These are phyloP conservation scores for Leccinum barrowsii DNA, from an alignment of 768 basidiomycete genomes.

Conservation along the genomic window DNA sequence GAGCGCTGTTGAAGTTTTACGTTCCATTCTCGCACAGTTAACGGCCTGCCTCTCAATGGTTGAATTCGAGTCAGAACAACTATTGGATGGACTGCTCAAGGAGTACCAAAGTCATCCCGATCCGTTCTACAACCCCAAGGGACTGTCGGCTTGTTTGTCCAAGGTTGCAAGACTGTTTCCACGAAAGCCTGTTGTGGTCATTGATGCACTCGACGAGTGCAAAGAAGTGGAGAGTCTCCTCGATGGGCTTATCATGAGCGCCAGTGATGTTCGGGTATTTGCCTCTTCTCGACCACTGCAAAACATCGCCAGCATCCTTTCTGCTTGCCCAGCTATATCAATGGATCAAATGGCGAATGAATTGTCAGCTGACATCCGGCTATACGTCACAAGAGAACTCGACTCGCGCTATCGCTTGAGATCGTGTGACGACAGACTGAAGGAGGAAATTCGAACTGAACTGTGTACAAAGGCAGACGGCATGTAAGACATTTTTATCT, in stretches of 20 bases:
- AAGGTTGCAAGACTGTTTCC: background rate
- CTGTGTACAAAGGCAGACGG: slow-evolving; percentile 16
- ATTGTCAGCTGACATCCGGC: slow-evolving; percentile 9
- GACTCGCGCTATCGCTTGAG: slow-evolving; percentile 6
- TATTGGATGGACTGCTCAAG: slow-evolving; percentile 7
- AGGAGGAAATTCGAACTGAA: slow-evolving; percentile 2
- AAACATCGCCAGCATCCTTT: slow-evolving; percentile 3
- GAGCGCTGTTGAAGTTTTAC: slow-evolving; percentile 12
- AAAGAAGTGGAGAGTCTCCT: slow-evolving; percentile 11
- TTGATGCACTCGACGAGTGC: slow-evolving; percentile 26
- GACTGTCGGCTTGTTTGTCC: slow-evolving; percentile 1
- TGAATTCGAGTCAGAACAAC: background rate
- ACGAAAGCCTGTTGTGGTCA: slow-evolving; percentile 7
- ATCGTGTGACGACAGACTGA: slow-evolving; percentile 1
- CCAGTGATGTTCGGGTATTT: background rate
- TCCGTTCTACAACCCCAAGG: slow-evolving; percentile 1
- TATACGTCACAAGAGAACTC: slow-evolving; percentile 10
- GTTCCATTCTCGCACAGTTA: slow-evolving; percentile 20
- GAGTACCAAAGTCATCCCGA: background rate
- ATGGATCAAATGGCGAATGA: slow-evolving; percentile 2
- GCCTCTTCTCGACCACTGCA: slow-evolving; percentile 10
- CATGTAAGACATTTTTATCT: slow-evolving; percentile 11
- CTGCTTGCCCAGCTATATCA: slow-evolving; percentile 5
- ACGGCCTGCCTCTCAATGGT: background rate
- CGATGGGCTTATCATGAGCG: background rate